Base-by-base conservation (phyloP, 352 stramenopile species). In the Aphanomyces euteiches region DNA sequence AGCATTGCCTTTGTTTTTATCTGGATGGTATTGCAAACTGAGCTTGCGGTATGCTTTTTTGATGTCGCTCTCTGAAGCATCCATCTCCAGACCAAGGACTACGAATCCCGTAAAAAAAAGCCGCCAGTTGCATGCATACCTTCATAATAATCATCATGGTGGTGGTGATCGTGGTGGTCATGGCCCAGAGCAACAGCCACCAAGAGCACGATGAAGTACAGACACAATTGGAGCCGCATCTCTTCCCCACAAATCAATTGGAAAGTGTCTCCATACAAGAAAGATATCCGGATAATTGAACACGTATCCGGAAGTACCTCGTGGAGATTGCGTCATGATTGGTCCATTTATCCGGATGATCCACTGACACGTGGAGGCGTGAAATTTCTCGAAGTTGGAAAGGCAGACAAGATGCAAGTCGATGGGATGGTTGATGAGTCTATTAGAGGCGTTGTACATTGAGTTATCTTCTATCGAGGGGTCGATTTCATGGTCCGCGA, bases 21-120 rank as follows among this genome's bases (percentile, higher is more conserved):
- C 90, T 43, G 96, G 96, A 73, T 98, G 96, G 73, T 98, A 98
- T 73, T 98, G 95, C n/a, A 98, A 83, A 60, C 86, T 96, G 15
- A 98, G 78, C 74, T 97, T 97, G 63, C 95, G 85, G 77, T 98
- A 98, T 36, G 95, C 95, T 68, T 94, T 95, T 78, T 98, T 98
- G 74, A 98, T 98, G 75, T 98, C 80, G 8, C 83, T 76, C n/a
- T 97, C 85, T 0, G 79, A 77, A 1, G 85, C 86, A 67, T 95
- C 86, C 85, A 93, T 92, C 0, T 78, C 89, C 19, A 95, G 69
- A 2, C 85, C 86, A 36, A 95, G 67, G 5, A 83, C 85, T 92
- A 36, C 58, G 64, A 66, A 66, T n/a, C 37, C 53, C 17, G 45
- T 47, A 4, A 41, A 21, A 70, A 10, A 8, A 56, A 40, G 7